Percentiles rank a stretch among this genome's conserved stretches.
Conservation (phyloP, 768 basidiomycete genomes). For the Lenzites betulinus region DNA sequence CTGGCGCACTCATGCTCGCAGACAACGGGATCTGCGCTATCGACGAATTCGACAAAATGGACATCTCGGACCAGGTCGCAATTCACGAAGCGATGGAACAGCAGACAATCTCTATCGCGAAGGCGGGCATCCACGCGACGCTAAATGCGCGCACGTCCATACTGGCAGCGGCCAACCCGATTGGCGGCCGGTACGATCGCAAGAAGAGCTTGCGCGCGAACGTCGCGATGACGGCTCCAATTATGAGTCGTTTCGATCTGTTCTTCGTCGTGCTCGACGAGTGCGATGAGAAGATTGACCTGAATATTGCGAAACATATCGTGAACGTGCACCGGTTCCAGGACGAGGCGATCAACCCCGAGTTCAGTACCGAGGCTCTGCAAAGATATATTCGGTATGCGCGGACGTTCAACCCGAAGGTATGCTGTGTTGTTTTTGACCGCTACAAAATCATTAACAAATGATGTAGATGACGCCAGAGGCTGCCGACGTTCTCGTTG, state of each 20-base stretch:
- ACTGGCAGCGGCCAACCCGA: constrained; percentile 95
- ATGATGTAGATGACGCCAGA: constrained; percentile 78
- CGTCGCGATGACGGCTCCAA: constrained; percentile 96
- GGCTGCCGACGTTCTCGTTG: constrained; percentile 90
- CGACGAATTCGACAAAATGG: constrained; percentile 99
- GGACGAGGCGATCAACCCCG: constrained; percentile 92
- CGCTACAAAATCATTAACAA: neutral
- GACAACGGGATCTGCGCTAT: constrained; percentile 99
- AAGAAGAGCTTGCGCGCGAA: constrained; percentile 91
- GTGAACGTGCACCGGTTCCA: constrained; percentile 97
- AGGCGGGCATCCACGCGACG: constrained; percentile 98
- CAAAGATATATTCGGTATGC: constrained; percentile 98
- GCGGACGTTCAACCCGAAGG: constrained; percentile 97
- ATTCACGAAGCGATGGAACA: constrained; percentile 99
- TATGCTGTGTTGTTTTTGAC: constrained; percentile 32
- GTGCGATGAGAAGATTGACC: constrained; percentile 89
- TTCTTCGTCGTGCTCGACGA: constrained; percentile 99
- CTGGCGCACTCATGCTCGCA: constrained; percentile 97
- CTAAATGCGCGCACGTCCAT: constrained; percentile 97
- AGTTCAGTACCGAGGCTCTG: constrained; percentile 95
- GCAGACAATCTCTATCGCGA: constrained; percentile 98
- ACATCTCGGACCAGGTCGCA: constrained; percentile 96
- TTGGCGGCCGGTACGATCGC: constrained; percentile 95
- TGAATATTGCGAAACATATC: constrained; percentile 95
- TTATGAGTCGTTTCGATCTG: constrained; percentile 98